phyloP scores from a whole-genome alignment of 2,329 filamentous ascomycete genomes.

The Talaromyces sp. region DNA sequence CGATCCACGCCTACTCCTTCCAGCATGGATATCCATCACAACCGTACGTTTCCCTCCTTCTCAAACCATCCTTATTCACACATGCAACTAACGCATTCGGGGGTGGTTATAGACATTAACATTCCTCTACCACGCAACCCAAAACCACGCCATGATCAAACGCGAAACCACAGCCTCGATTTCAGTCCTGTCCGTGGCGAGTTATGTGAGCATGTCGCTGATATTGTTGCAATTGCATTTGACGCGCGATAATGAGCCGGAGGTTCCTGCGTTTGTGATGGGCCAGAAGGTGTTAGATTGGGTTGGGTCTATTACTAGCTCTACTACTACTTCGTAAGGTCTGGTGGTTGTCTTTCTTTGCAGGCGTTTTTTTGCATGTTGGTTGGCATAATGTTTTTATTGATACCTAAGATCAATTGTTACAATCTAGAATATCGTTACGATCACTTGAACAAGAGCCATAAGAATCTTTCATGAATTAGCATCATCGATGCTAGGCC shows the following conservation, averaged over 20 bases:
- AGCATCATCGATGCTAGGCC: constrained; percentile 3
- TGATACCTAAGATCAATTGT: neutral
- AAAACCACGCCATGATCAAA: constrained; percentile 74
- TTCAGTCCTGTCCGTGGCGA: constrained; percentile 71
- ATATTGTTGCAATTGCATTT: constrained; percentile 66
- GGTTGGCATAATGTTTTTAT: neutral
- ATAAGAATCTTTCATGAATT: neutral
- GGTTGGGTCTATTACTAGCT: neutral
- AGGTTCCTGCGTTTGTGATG: constrained; percentile 56
- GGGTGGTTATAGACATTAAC: constrained; percentile 58
- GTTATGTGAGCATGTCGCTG: constrained; percentile 71
- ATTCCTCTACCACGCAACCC: constrained; percentile 70
- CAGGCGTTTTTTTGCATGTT: neutral
- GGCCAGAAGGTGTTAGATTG: constrained; percentile 43
- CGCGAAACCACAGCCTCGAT: constrained; percentile 77
- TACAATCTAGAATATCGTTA: neutral
- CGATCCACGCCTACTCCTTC: constrained; percentile 67
- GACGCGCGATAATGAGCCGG: constrained; percentile 59
- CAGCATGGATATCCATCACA: constrained; percentile 74
- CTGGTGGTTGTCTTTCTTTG: neutral
- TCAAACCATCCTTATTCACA: neutral
- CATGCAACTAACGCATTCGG: neutral
- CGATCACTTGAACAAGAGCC: no score
- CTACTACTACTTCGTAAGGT: neutral
- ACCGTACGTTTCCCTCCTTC: constrained; percentile 51